phyloP scores from a whole-genome alignment of 208 protist genomes.

The Acanthamoeba lugdunensis region DNA sequence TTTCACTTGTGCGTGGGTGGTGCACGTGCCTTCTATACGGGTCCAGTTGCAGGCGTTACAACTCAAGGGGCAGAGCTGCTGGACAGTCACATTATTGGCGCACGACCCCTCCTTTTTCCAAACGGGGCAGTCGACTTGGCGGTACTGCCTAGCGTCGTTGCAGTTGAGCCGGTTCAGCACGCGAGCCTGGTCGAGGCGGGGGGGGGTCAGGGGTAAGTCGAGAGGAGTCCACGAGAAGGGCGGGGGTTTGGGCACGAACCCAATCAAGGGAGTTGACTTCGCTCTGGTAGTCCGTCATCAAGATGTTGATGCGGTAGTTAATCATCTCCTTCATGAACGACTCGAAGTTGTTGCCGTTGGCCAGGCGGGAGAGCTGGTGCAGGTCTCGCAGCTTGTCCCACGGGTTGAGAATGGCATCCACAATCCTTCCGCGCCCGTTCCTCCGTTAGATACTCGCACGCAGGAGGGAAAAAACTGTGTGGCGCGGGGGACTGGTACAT shows the following conservation, averaged over 20 bases:
- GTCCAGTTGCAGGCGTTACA: conserved; percentile 15
- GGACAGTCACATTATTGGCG: neutral
- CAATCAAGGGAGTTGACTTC: conserved; percentile 30
- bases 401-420: neutral
- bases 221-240: no score
- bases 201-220: neutral
- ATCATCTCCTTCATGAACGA: conserved; percentile 22
- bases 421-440: neutral
- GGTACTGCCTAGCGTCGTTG: neutral
- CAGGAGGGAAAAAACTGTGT: neutral
- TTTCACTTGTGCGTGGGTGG: no score
- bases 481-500: neutral
- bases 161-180: conserved; percentile 31
- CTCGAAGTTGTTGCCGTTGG: neutral
- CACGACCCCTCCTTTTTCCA: neutral
- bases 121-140: neutral
- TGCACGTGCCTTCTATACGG: neutral
- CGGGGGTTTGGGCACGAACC: neutral
- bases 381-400: neutral
- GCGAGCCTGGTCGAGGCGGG: neutral
- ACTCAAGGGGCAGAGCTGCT: neutral
- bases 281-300: conserved; percentile 19
- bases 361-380: conserved; percentile 9
- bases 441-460: neutral
- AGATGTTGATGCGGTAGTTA: conserved; percentile 18